Conservation (phyloP, 2,329 filamentous ascomycete genomes). For the Phialocephala subalpina region DNA sequence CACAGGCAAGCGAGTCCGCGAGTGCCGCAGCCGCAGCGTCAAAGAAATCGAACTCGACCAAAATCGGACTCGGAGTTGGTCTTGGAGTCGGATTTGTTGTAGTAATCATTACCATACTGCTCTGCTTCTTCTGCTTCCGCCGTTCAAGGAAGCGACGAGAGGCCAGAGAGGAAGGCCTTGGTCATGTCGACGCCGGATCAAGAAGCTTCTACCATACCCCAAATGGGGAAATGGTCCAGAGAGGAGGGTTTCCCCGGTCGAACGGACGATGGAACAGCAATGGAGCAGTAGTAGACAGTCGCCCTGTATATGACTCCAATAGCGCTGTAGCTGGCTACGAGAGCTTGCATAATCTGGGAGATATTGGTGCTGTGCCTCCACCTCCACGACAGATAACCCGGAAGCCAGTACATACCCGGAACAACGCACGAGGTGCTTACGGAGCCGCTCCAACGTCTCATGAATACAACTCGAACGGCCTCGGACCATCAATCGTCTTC, state of each 20-base stretch:
- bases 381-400: slow-evolving; percentile 32
- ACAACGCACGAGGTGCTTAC: slow-evolving; percentile 44
- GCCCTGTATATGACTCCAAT: slow-evolving; percentile 39
- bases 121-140: slow-evolving; percentile 59
- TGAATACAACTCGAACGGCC: slow-evolving; percentile 47
- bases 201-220: slow-evolving; percentile 32
- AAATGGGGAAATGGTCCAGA: slow-evolving; percentile 32
- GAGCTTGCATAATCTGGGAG: slow-evolving; percentile 35
- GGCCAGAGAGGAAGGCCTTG: slow-evolving; percentile 61
- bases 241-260: slow-evolving; percentile 37
- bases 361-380: slow-evolving; percentile 24
- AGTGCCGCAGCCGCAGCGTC: slow-evolving; percentile 40
- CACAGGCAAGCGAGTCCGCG: slow-evolving; percentile 29
- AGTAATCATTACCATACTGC: slow-evolving; percentile 54
- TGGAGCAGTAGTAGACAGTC: slow-evolving; percentile 14
- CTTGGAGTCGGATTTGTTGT: slow-evolving; percentile 69
- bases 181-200: slow-evolving; percentile 54
- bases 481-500: neutral
- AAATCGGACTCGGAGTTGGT: slow-evolving; percentile 69
- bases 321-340: slow-evolving; percentile 37
- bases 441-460: slow-evolving; percentile 51
- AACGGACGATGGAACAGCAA: slow-evolving; percentile 38
- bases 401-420: slow-evolving; percentile 48
- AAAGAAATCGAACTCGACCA: slow-evolving; percentile 46
- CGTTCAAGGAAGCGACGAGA: slow-evolving; percentile 50